Conservation (phyloP, 108 stramenopile species). For the Nitzschia sp. region DNA sequence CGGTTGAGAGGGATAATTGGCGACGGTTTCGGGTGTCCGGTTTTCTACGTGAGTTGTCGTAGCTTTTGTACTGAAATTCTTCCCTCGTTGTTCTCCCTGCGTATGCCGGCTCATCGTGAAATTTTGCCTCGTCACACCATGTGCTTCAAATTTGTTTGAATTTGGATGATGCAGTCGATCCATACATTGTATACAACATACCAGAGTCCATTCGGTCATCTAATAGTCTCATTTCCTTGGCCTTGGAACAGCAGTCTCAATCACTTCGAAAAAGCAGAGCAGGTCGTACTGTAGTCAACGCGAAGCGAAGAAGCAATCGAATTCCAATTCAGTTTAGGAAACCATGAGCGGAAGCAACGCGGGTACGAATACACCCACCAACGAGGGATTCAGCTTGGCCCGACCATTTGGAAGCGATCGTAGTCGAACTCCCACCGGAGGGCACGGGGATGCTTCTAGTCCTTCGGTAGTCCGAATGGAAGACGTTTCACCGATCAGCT, state of each 20-base stretch:
- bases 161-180: neutral
- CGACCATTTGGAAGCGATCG: conserved; percentile 21
- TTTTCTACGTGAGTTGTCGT: conserved; percentile 5
- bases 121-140: conserved; percentile 1
- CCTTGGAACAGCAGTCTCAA: too few relatives aligned
- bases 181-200: too few relatives aligned
- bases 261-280: too few relatives aligned
- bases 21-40: neutral
- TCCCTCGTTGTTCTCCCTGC: neutral
- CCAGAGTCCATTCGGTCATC: too few relatives aligned
- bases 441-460: neutral
- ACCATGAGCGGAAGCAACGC: conserved; percentile 14
- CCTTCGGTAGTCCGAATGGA: conserved; percentile 5
- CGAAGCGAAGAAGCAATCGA: too few relatives aligned
- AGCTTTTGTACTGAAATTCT: conserved; percentile 3
- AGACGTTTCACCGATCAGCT: neutral
- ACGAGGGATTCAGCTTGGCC: conserved; percentile 13
- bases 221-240: too few relatives aligned
- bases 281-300: too few relatives aligned
- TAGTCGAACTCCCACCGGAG: conserved; percentile 15
- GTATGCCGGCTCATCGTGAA: conserved; percentile 7
- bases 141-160: conserved; percentile 4
- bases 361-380: neutral
- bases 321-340: neutral
- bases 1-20: conserved; percentile 10